Conservation (phyloP, 176 grass and related monocot species). For the Metroxylon sagu region DNA sequence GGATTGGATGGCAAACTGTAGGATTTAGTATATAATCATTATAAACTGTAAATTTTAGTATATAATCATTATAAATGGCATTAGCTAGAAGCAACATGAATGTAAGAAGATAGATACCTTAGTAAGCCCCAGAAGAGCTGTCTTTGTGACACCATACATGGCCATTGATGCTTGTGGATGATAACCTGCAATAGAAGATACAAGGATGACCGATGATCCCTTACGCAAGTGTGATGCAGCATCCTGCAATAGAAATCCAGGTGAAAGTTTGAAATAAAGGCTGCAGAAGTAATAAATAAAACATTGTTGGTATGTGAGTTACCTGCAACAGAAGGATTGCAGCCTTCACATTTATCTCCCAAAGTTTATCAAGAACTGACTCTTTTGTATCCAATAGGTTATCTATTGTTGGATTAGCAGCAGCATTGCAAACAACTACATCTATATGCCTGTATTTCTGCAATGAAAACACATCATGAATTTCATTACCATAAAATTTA, state of each 20-base stretch:
- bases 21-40: too few relatives aligned
- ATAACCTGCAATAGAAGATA: slow-evolving; percentile 85
- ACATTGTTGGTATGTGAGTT: slow-evolving; percentile 7
- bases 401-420: slow-evolving; percentile 75
- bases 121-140: slow-evolving; percentile 84
- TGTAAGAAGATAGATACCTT: slow-evolving; percentile 40
- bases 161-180: slow-evolving; percentile 47
- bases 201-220: slow-evolving; percentile 83
- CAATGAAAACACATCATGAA: slow-evolving; percentile 9
- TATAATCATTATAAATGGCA: too few relatives aligned
- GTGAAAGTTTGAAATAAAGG: background rate
- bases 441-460: slow-evolving; percentile 86
- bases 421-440: slow-evolving; percentile 88
- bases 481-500: too few relatives aligned
- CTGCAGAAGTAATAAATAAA: slow-evolving; percentile 4
- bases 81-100: too few relatives aligned
- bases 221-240: slow-evolving; percentile 51
- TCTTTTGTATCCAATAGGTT: slow-evolving; percentile 71
- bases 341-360: slow-evolving; percentile 95
- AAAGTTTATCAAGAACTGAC: slow-evolving; percentile 77
- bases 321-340: slow-evolving; percentile 83
- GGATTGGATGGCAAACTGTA: too few relatives aligned
- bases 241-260: slow-evolving; percentile 36
- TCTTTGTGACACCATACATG: slow-evolving; percentile 99
- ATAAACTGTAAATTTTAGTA: too few relatives aligned